These are phyloP conservation scores for Malassezia arunalokei DNA, from an alignment of 1,284 basidiomycete genomes.

Conservation along the genomic window DNA sequence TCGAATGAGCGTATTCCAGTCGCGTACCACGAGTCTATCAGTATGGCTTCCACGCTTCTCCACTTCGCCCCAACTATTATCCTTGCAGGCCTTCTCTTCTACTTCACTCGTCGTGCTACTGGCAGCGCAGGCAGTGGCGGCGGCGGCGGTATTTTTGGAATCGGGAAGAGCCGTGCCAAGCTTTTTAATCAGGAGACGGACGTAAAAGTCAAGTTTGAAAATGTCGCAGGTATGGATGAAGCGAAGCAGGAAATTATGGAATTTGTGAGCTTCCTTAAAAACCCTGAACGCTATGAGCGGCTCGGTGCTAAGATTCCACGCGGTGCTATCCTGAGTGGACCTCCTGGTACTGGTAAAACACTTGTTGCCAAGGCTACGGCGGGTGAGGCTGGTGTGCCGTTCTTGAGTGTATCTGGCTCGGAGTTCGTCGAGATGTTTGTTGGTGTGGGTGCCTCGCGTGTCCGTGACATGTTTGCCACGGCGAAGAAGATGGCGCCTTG, in stretches of 20 bases:
- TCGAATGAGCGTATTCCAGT: conserved; percentile 88
- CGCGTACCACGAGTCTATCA: conserved; percentile 88
- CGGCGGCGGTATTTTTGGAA: conserved; percentile 72
- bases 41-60: conserved; percentile 65
- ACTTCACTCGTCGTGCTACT: conserved; percentile 66
- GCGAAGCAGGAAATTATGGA: conserved; percentile 99
- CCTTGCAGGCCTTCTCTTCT: conserved; percentile 78
- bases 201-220: conserved; percentile 81
- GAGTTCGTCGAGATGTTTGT: conserved; percentile 99
- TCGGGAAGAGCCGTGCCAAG: conserved; percentile 88
- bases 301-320: conserved; percentile 97
- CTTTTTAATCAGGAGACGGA: conserved; percentile 96
- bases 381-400: conserved; percentile 90
- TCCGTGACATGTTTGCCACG: conserved; percentile 89
- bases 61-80: conserved; percentile 89
- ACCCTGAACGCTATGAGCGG: conserved; percentile 83
- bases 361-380: conserved; percentile 95
- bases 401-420: conserved; percentile 94
- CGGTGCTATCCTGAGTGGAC: conserved; percentile 92
- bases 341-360: conserved; percentile 97
- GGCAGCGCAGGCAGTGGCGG: conserved; percentile 45
- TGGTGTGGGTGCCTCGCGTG: conserved; percentile 91
- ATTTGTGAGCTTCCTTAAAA: conserved; percentile 97
- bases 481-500: conserved; percentile 96
- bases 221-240: conserved; percentile 98